These are phyloP conservation scores for Nakazawaea ishiwadae DNA, from an alignment of 805 yeast species.

Conservation along the genomic window DNA sequence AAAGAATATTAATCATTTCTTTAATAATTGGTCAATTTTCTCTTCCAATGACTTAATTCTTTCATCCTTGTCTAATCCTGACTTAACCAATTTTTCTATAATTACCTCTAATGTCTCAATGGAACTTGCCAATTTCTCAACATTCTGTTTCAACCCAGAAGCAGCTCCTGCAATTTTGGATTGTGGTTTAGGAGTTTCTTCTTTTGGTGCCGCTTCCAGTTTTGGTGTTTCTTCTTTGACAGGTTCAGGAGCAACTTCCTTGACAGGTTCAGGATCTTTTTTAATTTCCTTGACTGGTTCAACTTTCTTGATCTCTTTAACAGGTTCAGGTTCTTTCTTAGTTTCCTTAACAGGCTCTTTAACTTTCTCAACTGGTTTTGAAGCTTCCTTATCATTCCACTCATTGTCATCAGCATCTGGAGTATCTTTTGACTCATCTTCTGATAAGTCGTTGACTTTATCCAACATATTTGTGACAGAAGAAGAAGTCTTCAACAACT, in stretches of 20 bases:
- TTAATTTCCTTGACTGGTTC: constrained; percentile 9
- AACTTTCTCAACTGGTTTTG: constrained; percentile 12
- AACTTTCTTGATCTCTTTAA: constrained; percentile 2
- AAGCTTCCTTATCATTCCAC: constrained; percentile 22
- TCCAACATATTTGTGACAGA: constrained; percentile 43
- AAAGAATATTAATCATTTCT: no score
- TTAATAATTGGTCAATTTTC: constrained; percentile 52
- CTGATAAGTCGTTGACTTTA: constrained; percentile 35
- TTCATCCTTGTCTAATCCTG: constrained; percentile 62
- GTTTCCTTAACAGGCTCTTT: constrained; percentile 13
- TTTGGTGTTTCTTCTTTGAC: constrained; percentile 11
- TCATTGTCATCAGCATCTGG: constrained; percentile 19
- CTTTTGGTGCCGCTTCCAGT: constrained; percentile 14
- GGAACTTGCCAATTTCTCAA: constrained; percentile 58
- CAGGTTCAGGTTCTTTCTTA: constrained; percentile 6
- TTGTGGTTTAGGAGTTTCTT: constrained; percentile 17
- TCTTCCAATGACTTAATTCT: constrained; percentile 53
- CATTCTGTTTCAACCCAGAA: constrained; percentile 65
- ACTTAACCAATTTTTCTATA: constrained; percentile 43
- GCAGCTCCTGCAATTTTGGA: constrained; percentile 34
- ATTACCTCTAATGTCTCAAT: constrained; percentile 55
- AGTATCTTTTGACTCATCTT: constrained; percentile 33
- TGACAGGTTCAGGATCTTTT: constrained; percentile 7
- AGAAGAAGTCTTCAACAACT: constrained; percentile 37
- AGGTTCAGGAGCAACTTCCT: constrained; percentile 1